Evolutionary conservation across 805 yeast genomes (phyloP), one percentile per base, ranked within the genome.

Genomic region (Schwanniomyces sp.): DNA sequence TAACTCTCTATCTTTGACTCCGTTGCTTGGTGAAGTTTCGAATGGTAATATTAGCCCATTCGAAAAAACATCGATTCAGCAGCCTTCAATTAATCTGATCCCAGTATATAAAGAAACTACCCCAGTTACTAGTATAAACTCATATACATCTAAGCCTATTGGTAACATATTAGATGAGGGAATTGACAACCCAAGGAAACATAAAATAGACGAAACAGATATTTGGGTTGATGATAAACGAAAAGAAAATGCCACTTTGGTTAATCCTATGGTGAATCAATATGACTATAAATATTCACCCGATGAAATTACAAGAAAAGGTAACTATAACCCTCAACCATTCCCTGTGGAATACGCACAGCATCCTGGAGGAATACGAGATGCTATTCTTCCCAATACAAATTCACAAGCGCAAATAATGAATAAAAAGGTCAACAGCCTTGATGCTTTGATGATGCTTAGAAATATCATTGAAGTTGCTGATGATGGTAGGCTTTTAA

Each of bases 331-430:
- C 14, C 7, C 36, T 7, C 36, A 32, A 12, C 21, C 36, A 7
- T 32, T 32, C 21, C 17, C 36, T 5, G 85, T 56, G 80, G 86
- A 51, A 72, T 80, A 10, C 78, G 76, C 56, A 83, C 80, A 47
- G 43, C 52, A 4, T 38, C 34, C 43, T 4, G 21, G 18, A 14
- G 36, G 17, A 14, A 4, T 11, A 6, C 14, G 36, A 32, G 36
- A 14, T 7, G 8, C 7, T 14, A 7, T 32, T 7, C 10, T 8
- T 5, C 11, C 36, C 2, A 32, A 6, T 16, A 14, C 36, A 32
- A 32, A 14, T 14, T 3, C 21, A 32, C 36, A 21, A 21, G 5
- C 28, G 11, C 25, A 7, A 7, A 16, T 32, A 11, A 11, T 14
- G 10, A n/a, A 14, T 40, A 46, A 41, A 54, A 51, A 29, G 45